Base-by-base conservation (phyloP, 1,139 yeast genomes). In the Debaryomyces nepalensis region DNA sequence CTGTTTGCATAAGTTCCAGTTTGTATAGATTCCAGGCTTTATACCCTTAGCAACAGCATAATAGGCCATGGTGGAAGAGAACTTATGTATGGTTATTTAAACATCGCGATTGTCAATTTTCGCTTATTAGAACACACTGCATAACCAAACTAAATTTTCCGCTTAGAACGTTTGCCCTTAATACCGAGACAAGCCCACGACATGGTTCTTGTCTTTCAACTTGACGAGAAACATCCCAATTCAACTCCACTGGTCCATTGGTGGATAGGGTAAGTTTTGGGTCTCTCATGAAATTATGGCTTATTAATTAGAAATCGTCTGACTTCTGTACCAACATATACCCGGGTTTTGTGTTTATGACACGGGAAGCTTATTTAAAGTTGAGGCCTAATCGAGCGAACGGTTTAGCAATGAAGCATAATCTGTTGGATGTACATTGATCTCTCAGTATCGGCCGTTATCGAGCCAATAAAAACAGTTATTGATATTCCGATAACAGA, bases 31-130 rank as follows among this genome's bases (percentile, higher is more conserved):
- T 1, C 91, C 93, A 0, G 64, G 52, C 0, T 50, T 49, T 11
- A 74, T 61, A 7, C 91, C 91, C 9, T 62, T 69, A 4, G 75
- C 79, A 2, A 85, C 90, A 0, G 89, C 90, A 52, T 84, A 84
- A 53, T 50, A 65, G 5, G 64, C 56, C 64, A 60, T 61, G 42
- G 15, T 18, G 12, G 27, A 38, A 27, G 23, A 14, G 23, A 16
- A 23, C 16, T 3, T 12, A 14, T 23, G 8, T 12, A 34, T 14
- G 3, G 20, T n/a, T 21, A 34, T n/a, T 16, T 6, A 24, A 23
- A 15, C n/a, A 23, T 34, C 37, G 37, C 37, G 26, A 24, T 24
- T 16, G 16, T 24, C 16, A 24, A 33, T 20, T 33, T 34, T 34
- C 37, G 30, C 21, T 34, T 34, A 24, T 16, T 22, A 24, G 22